Percentiles rank a stretch among this genome's conserved stretches.
Evolutionary conservation across 2,329 filamentous ascomycete species (phyloP).

Genomic region (Monilinia laxa): DNA sequence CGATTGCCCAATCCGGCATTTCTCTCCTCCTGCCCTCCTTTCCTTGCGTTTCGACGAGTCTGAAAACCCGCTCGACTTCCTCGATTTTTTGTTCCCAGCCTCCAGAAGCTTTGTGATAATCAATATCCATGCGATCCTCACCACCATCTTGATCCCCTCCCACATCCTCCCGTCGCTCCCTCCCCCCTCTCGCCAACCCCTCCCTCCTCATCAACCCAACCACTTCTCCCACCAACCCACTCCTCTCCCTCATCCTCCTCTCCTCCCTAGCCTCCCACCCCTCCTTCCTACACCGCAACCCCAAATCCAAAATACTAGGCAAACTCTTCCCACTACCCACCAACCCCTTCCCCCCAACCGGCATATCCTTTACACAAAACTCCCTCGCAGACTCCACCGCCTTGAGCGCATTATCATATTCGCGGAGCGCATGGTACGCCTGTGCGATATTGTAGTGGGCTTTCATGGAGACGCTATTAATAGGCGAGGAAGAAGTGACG

Average conservation of each 20-base stretch:
- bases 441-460: slow-evolving; percentile 81
- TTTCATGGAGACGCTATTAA: slow-evolving; percentile 58
- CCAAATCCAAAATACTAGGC: slow-evolving; percentile 67
- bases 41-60: slow-evolving; percentile 46
- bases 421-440: slow-evolving; percentile 48
- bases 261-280: slow-evolving; percentile 78
- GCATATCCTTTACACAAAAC: slow-evolving; percentile 15
- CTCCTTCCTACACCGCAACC: slow-evolving; percentile 79
- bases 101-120: slow-evolving; percentile 42
- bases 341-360: slow-evolving; percentile 60
- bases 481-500: slow-evolving; percentile 32
- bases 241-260: slow-evolving; percentile 54
- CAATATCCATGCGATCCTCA: slow-evolving; percentile 46
- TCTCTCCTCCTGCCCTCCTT: slow-evolving; percentile 50
- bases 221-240: slow-evolving; percentile 60
- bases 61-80: slow-evolving; percentile 51
- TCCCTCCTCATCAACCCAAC: slow-evolving; percentile 52
- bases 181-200: slow-evolving; percentile 48
- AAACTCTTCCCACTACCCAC: slow-evolving; percentile 45
- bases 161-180: slow-evolving; percentile 42
- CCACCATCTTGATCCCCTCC: slow-evolving; percentile 46
- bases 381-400: slow-evolving; percentile 13
- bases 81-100: slow-evolving; percentile 51
- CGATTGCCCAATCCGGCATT: slow-evolving; percentile 70
- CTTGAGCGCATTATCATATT: slow-evolving; percentile 9